A percentile compares a stretch with the other conserved stretches of the same genome.
These are phyloP conservation scores for Coccomyxa subellipsoidea DNA, from an alignment of 163 green algal genomes.

Conservation along the genomic window DNA sequence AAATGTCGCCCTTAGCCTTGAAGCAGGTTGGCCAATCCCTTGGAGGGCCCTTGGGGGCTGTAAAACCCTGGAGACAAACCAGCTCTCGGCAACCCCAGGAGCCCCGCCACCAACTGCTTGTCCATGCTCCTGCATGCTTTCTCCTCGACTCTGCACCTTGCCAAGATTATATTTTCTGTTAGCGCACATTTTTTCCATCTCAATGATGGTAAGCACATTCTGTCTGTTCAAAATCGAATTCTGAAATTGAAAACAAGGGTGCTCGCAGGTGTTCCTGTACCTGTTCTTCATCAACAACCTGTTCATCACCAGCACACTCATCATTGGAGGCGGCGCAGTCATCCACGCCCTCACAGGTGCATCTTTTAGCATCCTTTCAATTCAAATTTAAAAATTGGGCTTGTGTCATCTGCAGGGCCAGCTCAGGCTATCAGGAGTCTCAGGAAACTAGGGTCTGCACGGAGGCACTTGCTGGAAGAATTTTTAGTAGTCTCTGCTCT, in stretches of 20 bases:
- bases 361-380: background rate
- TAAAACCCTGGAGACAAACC: too few species aligned
- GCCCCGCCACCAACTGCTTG: background rate
- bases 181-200: background rate
- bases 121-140: background rate
- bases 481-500: too few species aligned
- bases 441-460: too few species aligned
- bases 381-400: background rate
- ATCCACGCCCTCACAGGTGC: conserved; percentile 83
- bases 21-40: too few species aligned
- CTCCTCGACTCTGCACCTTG: background rate
- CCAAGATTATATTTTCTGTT: background rate
- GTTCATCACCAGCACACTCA: conserved; percentile 83
- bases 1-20: too few species aligned
- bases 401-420: background rate
- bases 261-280: conserved; percentile 21
- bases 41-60: too few species aligned
- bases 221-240: too few species aligned
- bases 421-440: background rate
- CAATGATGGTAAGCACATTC: too few species aligned
- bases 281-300: conserved; percentile 63
- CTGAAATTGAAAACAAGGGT: too few species aligned
- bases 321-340: conserved; percentile 85
- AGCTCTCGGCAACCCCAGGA: background rate
- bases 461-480: too few species aligned